Evolutionary conservation across 75 land plant genomes (phyloP), one percentile per base, ranked within the genome.

Genomic region (Cupressus sempervirens): DNA sequence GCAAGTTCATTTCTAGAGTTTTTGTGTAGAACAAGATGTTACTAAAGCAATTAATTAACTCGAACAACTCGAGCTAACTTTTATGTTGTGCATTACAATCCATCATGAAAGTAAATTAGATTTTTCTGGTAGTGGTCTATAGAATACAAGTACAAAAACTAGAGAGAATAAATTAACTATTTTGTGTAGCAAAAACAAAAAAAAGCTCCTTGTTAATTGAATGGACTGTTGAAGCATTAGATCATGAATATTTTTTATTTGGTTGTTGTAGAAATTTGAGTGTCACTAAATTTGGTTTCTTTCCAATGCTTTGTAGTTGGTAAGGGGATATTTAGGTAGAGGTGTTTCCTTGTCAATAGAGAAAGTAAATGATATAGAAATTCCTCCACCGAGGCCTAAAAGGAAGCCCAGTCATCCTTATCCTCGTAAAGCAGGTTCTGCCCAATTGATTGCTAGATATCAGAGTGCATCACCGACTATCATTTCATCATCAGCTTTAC

Each of bases 331-430:
- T 23, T 76, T 84, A 41, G 82, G 82, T 36, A 84, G 85, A 83
- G 77, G 82, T 84, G 84, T 86, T 29, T 40, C 86, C 18, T 86
- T 86, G 75, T 83, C 91, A 5, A 79, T 50, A 79, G 50, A 43
- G 81, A 43, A 29, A 79, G 79, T 82, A 9, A 87, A 88, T 50
- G 90, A 90, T 36, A 87, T 95, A 82, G 99, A 93, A 81, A 94
- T 97, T 30, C 99, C 99, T 45, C 99, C 97, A 23, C 99, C 99
- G 41, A 87, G 99, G 14, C 97, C 99, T 1, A 97, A 97, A 87
- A 93, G 92, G 82, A 97, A 97, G 76, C 96, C 97, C 7, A 84
- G 86, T 29, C 99, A 95, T 84, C 99, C 99, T 32, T 97, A 97
- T 68, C 99, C 97, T 40, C 93, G 94, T 14, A 97, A 97, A 87